phyloP scores from a whole-genome alignment of 768 basidiomycete species.

The Pleurotus eryngii region DNA sequence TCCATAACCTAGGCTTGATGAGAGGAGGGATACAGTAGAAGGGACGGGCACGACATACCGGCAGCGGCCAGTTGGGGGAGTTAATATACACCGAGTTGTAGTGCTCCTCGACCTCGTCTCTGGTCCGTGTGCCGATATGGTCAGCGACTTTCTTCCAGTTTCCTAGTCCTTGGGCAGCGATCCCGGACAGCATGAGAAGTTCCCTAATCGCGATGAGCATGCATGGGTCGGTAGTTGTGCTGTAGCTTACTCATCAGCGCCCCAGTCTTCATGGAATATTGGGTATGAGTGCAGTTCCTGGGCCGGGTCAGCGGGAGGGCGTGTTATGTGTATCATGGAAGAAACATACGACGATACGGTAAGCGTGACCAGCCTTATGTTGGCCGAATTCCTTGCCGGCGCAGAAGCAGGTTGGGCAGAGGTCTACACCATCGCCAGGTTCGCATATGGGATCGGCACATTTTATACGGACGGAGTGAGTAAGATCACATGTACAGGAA shows the following conservation, averaged over 20 bases:
- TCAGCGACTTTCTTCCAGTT: conserved; percentile 98
- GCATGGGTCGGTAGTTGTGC: background rate
- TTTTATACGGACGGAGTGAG: conserved; percentile 95
- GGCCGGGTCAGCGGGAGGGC: background rate
- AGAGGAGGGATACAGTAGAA: conserved; percentile 2
- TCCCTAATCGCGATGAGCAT: conserved; percentile 50
- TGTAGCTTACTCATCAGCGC: conserved; percentile 84
- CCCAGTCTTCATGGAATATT: conserved; percentile 94
- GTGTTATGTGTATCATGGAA: background rate
- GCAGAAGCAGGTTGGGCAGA: conserved; percentile 92
- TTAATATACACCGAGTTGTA: conserved; percentile 81
- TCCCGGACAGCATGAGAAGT: conserved; percentile 83
- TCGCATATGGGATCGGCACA: conserved; percentile 80
- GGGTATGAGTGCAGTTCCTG: conserved; percentile 97
- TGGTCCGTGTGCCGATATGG: conserved; percentile 90
- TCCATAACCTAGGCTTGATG: conserved; percentile 43
- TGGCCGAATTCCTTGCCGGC: conserved; percentile 83
- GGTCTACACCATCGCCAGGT: conserved; percentile 75
- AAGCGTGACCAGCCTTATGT: conserved; percentile 84
- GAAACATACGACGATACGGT: conserved; percentile 80
- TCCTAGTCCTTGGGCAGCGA: conserved; percentile 83
- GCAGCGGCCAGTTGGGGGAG: conserved; percentile 75
- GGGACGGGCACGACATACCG: conserved; percentile 44
- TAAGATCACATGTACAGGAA: conserved; percentile 81
- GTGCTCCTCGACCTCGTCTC: conserved; percentile 90